A percentile compares a stretch with the other conserved stretches of the same genome.
Evolutionary conservation across 257 asterid species (phyloP).

Genomic region (Prunella vulgaris): DNA sequence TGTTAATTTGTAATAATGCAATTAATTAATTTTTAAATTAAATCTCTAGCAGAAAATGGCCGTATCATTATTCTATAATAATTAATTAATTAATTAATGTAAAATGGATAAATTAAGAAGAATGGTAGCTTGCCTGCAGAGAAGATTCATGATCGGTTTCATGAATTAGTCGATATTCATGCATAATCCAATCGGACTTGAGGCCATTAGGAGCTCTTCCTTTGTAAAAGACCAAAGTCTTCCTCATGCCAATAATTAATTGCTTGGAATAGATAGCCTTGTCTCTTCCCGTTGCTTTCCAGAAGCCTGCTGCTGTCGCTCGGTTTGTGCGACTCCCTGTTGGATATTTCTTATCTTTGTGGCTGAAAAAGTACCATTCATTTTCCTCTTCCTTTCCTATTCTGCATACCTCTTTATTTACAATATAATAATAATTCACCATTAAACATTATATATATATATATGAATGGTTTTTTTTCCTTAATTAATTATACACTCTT

Average conservation of each 20-base stretch:
- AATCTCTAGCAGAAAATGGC: neutral
- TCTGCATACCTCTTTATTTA: conserved; percentile 81
- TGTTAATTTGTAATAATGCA: too few relatives aligned
- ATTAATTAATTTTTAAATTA: too few relatives aligned
- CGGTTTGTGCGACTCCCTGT: conserved; percentile 77
- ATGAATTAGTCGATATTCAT: conserved; percentile 74
- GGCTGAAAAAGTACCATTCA: conserved; percentile 85
- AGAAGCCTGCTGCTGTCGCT: conserved; percentile 75
- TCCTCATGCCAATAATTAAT: conserved; percentile 65
- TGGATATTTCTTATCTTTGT: conserved; percentile 79
- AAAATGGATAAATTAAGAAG: neutral
- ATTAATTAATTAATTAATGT: neutral
- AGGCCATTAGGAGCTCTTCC: conserved; percentile 89
- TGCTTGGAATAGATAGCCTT: conserved; percentile 61
- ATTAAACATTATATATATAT: too few relatives aligned
- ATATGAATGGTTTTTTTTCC: too few relatives aligned
- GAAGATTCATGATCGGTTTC: conserved; percentile 16
- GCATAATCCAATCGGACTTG: conserved; percentile 86
- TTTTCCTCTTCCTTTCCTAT: conserved; percentile 66
- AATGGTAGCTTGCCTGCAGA: neutral
- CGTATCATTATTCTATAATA: too few relatives aligned
- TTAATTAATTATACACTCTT: too few relatives aligned
- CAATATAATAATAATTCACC: neutral
- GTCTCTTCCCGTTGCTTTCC: conserved; percentile 93
- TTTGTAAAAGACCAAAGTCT: conserved; percentile 67